Evolutionary conservation across 192 early-diverging fungal genomes (phyloP), one percentile per base, ranked within the genome.

Genomic region (Endogone sp.): DNA sequence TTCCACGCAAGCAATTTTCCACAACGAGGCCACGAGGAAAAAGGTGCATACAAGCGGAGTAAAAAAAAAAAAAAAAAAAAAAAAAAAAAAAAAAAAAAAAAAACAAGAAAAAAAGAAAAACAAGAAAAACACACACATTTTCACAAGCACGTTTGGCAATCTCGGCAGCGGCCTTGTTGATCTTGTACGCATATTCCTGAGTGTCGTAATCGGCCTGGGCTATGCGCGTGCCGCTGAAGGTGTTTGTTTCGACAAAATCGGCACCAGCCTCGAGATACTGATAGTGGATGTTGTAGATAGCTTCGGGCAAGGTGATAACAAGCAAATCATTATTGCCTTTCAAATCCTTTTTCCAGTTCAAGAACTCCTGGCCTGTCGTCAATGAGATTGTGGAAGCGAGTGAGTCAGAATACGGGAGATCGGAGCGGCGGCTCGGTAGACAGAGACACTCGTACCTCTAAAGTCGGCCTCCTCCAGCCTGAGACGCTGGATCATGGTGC

Each of bases 311-410:
- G 2, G 96, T 96, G 30, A 98, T 76, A 21, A 93, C 93, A 71
- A 98, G 82, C 79, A 98, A 77, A 75, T 98, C 96, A 80, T 98
- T 98, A 86, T 98, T 98, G 44, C 96, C 96, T 75, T 92, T 91
- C 30, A 98, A 79, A 73, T 96, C 94, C 71, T 94, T 93, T 11
- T 79, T 70, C 75, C 92, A 92, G 72, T 88, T 75, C 78, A 88
- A 90, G 85, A 94, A 98, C 64, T 92, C 85, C 58, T 93, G 87
- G 30, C 86, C 86, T 86, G 66, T 20, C n/a, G 56, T 26, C 2
- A 27, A 10, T 1, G n/a, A 29, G 11, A 65, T 29, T 32, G 44
- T 23, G 27, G 61, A n/a, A 28, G 30, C 9, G 27, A 28, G 26
- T 21, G 22, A 30, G 32, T 62, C 10, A 24, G 11, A 60, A 29